phyloP scores from a whole-genome alignment of 345 rosid species.

The Euphorbia peplus region DNA sequence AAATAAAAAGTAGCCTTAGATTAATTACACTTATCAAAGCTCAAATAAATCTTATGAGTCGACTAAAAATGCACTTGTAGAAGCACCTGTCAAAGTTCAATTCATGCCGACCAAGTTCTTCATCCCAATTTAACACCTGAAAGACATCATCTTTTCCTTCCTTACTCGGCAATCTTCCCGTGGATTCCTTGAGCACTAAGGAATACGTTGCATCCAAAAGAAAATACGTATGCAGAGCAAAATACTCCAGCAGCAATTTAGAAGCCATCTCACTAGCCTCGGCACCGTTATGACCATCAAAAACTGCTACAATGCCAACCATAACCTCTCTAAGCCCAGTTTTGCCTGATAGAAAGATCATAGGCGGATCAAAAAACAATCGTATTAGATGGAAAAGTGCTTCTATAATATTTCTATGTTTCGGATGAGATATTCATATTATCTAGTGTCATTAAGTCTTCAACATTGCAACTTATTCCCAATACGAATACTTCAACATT shows the following conservation, averaged over 20 bases:
- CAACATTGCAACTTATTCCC: not conserved
- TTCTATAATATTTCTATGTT: not conserved
- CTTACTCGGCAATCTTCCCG: slow-evolving; percentile 40
- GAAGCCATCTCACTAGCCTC: slow-evolving; percentile 99
- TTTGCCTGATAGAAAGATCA: slow-evolving; percentile 42
- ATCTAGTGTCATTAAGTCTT: not conserved
- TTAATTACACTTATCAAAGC: no score
- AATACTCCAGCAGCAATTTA: slow-evolving; percentile 74
- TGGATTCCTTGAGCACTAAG: slow-evolving; percentile 40
- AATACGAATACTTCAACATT: not conserved
- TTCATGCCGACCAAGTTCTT: slow-evolving; percentile 40
- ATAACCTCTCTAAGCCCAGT: slow-evolving; percentile 55
- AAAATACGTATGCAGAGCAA: slow-evolving; percentile 80
- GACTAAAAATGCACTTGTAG: not conserved
- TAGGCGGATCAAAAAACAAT: slow-evolving; percentile 8
- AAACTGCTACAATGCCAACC: slow-evolving; percentile 82
- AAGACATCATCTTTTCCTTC: slow-evolving; percentile 45
- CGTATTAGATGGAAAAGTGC: not conserved
- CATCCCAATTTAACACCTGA: slow-evolving; percentile 47
- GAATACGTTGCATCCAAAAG: slow-evolving; percentile 82
- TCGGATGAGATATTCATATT: not conserved
- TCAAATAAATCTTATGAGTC: no score
- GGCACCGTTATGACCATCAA: slow-evolving; percentile 95
- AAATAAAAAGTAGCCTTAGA: not conserved
- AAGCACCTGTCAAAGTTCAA: slow-evolving; percentile 53